Conservation (phyloP, 495 filamentous ascomycete species). For the Bathelium albidoporum region DNA sequence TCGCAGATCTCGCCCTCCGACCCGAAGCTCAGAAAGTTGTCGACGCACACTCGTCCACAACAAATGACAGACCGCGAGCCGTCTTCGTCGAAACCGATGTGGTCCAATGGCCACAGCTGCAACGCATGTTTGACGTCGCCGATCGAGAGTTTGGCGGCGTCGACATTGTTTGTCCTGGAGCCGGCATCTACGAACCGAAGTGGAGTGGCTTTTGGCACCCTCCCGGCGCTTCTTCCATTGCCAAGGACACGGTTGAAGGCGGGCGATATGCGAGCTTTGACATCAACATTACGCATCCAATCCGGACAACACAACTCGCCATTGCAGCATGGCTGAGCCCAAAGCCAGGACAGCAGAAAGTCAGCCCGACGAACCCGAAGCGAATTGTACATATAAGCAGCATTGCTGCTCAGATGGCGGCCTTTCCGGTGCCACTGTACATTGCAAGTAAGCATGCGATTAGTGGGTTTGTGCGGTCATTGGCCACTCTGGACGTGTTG, state of each 20-base stretch:
- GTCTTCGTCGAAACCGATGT: constrained; percentile 58
- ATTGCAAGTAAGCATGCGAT: constrained; percentile 54
- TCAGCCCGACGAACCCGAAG: constrained; percentile 29
- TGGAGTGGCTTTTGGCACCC: constrained; percentile 61
- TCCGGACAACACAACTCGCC: constrained; percentile 55
- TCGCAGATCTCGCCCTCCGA: constrained; percentile 55
- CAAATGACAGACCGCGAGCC: constrained; percentile 30
- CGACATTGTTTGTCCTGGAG: constrained; percentile 59
- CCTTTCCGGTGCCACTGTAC: constrained; percentile 46
- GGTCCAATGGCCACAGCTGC: constrained; percentile 47
- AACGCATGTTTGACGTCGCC: constrained; percentile 46
- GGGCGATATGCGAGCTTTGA: constrained; percentile 49
- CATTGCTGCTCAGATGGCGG: constrained; percentile 49
- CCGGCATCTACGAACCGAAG: constrained; percentile 58
- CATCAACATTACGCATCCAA: constrained; percentile 61
- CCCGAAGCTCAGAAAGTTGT: constrained; percentile 52
- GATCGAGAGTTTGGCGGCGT: constrained; percentile 45
- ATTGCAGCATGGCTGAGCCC: constrained; percentile 47
- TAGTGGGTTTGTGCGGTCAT: constrained; percentile 46
- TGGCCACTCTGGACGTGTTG: constrained; percentile 42
- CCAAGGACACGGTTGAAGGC: constrained; percentile 33
- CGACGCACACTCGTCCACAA: constrained; percentile 36
- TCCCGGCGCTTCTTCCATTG: constrained; percentile 39
- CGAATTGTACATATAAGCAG: constrained; percentile 52
- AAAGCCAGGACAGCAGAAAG: constrained; percentile 16